Percentiles rank a stretch among this genome's conserved stretches.
phyloP scores from a whole-genome alignment of 2,329 filamentous ascomycete species.

The Aspergillus sp. region DNA sequence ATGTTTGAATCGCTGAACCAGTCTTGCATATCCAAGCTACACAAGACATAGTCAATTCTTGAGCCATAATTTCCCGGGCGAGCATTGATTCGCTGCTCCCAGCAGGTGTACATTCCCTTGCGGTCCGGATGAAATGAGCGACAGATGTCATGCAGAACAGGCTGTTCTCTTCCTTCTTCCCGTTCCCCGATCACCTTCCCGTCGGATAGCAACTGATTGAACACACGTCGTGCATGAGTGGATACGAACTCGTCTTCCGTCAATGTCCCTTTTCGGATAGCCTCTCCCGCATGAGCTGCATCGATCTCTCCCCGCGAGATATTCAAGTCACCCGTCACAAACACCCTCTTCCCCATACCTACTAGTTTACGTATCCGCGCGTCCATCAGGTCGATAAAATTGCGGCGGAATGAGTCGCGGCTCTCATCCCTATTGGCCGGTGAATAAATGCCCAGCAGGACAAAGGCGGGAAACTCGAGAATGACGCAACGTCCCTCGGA shows the following conservation, averaged over 20 bases:
- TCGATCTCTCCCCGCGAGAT: conserved; percentile 71
- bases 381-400: conserved; percentile 79
- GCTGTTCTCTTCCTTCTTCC: conserved; percentile 68
- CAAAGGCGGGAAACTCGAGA: conserved; percentile 91
- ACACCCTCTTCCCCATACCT: conserved; percentile 76
- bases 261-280: conserved; percentile 68
- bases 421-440: conserved; percentile 85
- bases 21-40: conserved; percentile 71
- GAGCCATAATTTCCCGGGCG: conserved; percentile 91
- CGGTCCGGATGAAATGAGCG: conserved; percentile 78
- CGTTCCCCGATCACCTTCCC: conserved; percentile 66
- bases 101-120: conserved; percentile 92
- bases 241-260: conserved; percentile 72
- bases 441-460: conserved; percentile 88
- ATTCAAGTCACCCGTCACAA: conserved; percentile 88
- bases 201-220: conserved; percentile 81
- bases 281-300: conserved; percentile 71
- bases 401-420: conserved; percentile 77
- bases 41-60: conserved; percentile 91
- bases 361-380: conserved; percentile 81
- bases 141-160: conserved; percentile 81
- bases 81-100: conserved; percentile 94
- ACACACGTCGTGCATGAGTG: conserved; percentile 69
- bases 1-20: conserved; percentile 85
- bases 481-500: conserved; percentile 89